Percentiles rank a stretch among this genome's conserved stretches.
phyloP scores from a whole-genome alignment of 2,329 filamentous ascomycete genomes.

The Trichoderma sp. region DNA sequence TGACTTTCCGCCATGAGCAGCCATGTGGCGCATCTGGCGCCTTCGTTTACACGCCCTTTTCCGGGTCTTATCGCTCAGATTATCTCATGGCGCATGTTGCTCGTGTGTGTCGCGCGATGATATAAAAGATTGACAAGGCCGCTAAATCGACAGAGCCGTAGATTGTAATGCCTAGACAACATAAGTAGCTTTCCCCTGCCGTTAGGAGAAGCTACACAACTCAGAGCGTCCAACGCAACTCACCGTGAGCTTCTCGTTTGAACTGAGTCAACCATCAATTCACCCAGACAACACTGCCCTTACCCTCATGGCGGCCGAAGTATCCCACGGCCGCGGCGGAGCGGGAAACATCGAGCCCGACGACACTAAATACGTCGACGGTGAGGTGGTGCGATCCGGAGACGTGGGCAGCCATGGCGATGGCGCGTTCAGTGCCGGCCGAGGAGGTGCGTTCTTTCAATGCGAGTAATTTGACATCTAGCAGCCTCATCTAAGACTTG shows the following conservation, averaged over 20 bases:
- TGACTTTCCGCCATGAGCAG: constrained; percentile 13
- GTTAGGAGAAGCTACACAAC: background rate
- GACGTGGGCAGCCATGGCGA: constrained; percentile 55
- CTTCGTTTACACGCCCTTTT: background rate
- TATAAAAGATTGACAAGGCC: constrained; percentile 15
- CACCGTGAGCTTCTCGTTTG: background rate
- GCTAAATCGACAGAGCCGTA: background rate
- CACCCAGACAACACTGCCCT: background rate
- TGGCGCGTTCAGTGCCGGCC: constrained; percentile 57
- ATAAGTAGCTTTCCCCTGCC: background rate
- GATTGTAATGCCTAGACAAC: background rate
- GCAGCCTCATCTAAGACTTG: background rate
- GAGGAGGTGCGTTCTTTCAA: constrained; percentile 48
- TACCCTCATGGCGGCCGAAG: constrained; percentile 41
- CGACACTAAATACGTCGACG: constrained; percentile 59
- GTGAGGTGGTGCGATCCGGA: constrained; percentile 58
- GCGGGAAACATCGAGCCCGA: constrained; percentile 61
- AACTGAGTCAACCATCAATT: background rate
- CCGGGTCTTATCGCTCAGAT: constrained; percentile 9
- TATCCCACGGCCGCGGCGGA: constrained; percentile 61
- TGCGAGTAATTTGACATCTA: background rate
- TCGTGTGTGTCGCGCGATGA: background rate
- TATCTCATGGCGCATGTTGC: background rate
- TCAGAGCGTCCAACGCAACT: background rate
- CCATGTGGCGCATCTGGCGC: constrained; percentile 23